Conservation (phyloP, 2,329 filamentous ascomycete genomes). For the Graphilbum ipis-grandicollis region DNA sequence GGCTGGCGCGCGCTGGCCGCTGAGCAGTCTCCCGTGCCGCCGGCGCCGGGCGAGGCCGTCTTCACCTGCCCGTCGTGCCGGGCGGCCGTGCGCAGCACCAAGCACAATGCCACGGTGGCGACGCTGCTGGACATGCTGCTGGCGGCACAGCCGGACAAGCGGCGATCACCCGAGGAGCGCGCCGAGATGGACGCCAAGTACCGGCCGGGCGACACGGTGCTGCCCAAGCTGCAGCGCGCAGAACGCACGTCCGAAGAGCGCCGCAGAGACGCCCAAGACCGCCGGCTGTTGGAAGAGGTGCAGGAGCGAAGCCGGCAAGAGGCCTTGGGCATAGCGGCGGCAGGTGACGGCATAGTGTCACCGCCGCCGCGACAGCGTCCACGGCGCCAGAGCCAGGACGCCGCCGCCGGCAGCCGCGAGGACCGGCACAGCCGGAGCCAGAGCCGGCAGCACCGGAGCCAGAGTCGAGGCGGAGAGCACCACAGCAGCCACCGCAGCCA, state of each 20-base stretch:
- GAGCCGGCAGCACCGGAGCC: slow-evolving; percentile 8
- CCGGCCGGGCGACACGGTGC: slow-evolving; percentile 62
- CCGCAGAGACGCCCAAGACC: slow-evolving; percentile 46
- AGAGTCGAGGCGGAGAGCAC: not conserved
- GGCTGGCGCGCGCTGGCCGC: slow-evolving; percentile 52
- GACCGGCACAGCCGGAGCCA: not conserved
- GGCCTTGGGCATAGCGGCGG: slow-evolving; percentile 22
- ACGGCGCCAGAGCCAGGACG: slow-evolving; percentile 2
- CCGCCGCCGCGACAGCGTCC: not conserved
- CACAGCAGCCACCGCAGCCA: slow-evolving; percentile 10
- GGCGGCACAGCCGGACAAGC: slow-evolving; percentile 59
- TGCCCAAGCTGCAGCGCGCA: slow-evolving; percentile 41
- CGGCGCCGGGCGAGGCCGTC: slow-evolving; percentile 27
- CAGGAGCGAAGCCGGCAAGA: slow-evolving; percentile 58
- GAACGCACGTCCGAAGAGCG: slow-evolving; percentile 35
- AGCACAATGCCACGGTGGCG: slow-evolving; percentile 78
- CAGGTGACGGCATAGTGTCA: slow-evolving; percentile 9
- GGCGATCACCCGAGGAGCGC: slow-evolving; percentile 54
- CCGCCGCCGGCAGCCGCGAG: not conserved
- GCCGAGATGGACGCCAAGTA: slow-evolving; percentile 61
- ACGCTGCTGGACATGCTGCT: slow-evolving; percentile 83
- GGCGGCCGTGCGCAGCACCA: slow-evolving; percentile 67
- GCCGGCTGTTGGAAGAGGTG: slow-evolving; percentile 52
- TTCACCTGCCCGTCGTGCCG: slow-evolving; percentile 93
- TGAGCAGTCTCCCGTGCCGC: slow-evolving; percentile 29